Base-by-base conservation (phyloP, 148 eudicot species). In the Bassia scoparia region DNA sequence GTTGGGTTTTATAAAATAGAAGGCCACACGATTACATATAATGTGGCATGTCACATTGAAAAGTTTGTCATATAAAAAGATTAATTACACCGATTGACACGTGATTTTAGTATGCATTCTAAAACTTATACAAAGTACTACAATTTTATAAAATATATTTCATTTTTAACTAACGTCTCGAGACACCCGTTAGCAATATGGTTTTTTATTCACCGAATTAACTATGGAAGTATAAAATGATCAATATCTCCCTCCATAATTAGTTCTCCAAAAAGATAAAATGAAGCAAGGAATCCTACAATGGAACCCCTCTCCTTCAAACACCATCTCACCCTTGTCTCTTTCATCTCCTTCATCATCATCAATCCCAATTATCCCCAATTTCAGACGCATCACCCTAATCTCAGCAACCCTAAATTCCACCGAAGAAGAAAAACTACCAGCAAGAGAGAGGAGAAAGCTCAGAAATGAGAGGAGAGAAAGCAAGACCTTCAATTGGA, bases 401-500 rank as follows among this genome's bases (percentile, higher is more conserved):
- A 72, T 54, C 71, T 76, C 80, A 17, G 48, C 82, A 69, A 78
- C 78, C 55, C 59, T 72, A 49, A 78, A 75, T 29, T 73, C 85
- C 65, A 49, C 75, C 13, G 59, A 75, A 33, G 62, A 71, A 69
- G 61, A 81, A 14, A 35, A 76, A 4, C 77, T 81, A 17, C 82
- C 89, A 0, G 88, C 85, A n/a, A 90, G 70, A 79, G 99, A 95
- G 83, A 87, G 89, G 61, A 80, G 99, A 68, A 83, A 85, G 80
- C 79, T 91, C 75, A 81, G 90, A 67, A 88, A 91, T 27, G 93
- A 88, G 77, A 87, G 90, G 76, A 84, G 99, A 84, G 90, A 88
- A 76, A 83, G 78, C 29, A 88, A 92, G 37, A 75, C 84, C 4
- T 66, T 74, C 55, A 85, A 86, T 41, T 91, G 99, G 99, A 88